A percentile compares a stretch with the other conserved stretches of the same genome.
Conservation (phyloP, 1,284 basidiomycete species). For the Kwoniella shivajii region DNA sequence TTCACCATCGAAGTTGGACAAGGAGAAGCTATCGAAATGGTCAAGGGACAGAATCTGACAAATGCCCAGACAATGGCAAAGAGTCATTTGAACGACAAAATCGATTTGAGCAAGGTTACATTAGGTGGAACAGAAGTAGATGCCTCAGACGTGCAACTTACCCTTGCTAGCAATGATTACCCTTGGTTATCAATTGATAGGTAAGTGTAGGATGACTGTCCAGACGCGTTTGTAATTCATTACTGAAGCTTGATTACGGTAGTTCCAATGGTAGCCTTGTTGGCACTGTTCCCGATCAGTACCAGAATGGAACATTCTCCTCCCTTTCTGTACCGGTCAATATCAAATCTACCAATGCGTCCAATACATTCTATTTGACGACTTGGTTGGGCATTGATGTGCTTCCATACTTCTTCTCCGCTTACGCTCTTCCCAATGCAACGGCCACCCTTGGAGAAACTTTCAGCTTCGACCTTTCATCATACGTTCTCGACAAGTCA, state of each 20-base stretch:
- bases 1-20: conserved; percentile 52
- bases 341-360: conserved; percentile 41
- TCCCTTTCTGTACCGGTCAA: conserved; percentile 48
- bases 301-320: conserved; percentile 52
- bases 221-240: background rate
- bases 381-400: conserved; percentile 52
- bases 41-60: conserved; percentile 23
- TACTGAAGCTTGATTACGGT: background rate
- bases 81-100: conserved; percentile 28
- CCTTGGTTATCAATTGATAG: conserved; percentile 55
- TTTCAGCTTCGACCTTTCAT: conserved; percentile 39
- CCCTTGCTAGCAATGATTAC: conserved; percentile 41
- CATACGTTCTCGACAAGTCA: conserved; percentile 39
- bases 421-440: conserved; percentile 48
- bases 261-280: conserved; percentile 39
- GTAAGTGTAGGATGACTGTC: conserved; percentile 27
- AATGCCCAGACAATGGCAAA: conserved; percentile 39
- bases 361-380: conserved; percentile 36
- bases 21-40: conserved; percentile 39
- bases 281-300: conserved; percentile 53
- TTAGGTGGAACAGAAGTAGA: conserved; percentile 37
- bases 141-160: conserved; percentile 36
- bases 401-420: conserved; percentile 55
- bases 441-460: conserved; percentile 42
- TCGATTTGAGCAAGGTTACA: conserved; percentile 38